phyloP scores from a whole-genome alignment of 306 rosid species.

The Luffa acutangula region DNA sequence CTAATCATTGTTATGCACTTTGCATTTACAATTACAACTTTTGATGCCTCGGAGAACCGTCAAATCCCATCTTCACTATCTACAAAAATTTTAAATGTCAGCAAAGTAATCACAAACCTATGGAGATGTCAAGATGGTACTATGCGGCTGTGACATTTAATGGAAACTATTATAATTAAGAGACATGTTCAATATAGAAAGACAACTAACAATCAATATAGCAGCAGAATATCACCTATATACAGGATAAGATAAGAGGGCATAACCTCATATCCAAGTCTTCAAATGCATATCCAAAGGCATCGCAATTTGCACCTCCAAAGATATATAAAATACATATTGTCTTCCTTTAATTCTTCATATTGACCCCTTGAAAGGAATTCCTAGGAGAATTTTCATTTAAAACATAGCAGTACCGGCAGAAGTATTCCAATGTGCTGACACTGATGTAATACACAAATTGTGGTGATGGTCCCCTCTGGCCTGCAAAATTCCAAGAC shows the following conservation, averaged over 20 bases:
- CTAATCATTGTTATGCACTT: neutral
- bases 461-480: slow-evolving; percentile 58
- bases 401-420: neutral
- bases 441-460: neutral
- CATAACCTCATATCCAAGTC: neutral
- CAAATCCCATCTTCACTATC: neutral
- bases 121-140: neutral
- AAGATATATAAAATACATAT: neutral
- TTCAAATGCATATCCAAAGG: neutral
- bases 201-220: neutral
- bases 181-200: neutral
- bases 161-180: neutral
- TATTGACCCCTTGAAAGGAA: neutral
- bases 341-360: neutral
- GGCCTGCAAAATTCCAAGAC: slow-evolving; percentile 26
- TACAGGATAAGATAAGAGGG: neutral
- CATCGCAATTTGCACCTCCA: neutral
- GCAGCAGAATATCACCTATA: neutral
- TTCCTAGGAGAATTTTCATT: neutral
- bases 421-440: neutral
- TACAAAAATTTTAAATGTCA: neutral
- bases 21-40: neutral
- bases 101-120: neutral
- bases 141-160: neutral
- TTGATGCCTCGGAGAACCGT: neutral